phyloP scores from a whole-genome alignment of 345 rosid species.

The Erysimum cheiranthoides region DNA sequence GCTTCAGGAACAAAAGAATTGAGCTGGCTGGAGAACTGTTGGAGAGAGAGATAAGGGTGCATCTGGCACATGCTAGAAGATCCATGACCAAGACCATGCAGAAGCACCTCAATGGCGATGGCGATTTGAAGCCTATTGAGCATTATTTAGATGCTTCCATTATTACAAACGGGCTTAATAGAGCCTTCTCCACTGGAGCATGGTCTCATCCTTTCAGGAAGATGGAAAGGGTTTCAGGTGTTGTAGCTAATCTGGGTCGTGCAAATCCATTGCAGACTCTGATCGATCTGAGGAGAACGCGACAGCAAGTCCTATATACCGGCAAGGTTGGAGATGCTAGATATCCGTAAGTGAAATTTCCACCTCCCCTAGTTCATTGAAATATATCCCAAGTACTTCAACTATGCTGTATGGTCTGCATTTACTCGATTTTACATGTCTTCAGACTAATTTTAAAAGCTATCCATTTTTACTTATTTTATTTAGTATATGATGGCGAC shows the following conservation, averaged over 20 bases:
- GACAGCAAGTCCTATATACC: constrained; percentile 81
- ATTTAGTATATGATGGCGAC: constrained; percentile 11
- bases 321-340: constrained; percentile 99
- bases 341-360: constrained; percentile 78
- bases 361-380: constrained; percentile 2
- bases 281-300: constrained; percentile 81
- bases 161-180: constrained; percentile 79
- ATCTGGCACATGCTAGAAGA: constrained; percentile 71
- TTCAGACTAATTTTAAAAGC: too few relatives aligned
- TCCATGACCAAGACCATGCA: constrained; percentile 77
- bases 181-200: constrained; percentile 99
- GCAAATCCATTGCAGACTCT: constrained; percentile 87
- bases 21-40: constrained; percentile 89
- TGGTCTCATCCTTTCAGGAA: constrained; percentile 89
- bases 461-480: constrained; percentile 3
- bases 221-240: constrained; percentile 92
- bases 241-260: constrained; percentile 84
- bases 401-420: constrained; percentile 19
- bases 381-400: neutral
- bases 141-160: constrained; percentile 90
- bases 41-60: constrained; percentile 83
- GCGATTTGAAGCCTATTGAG: constrained; percentile 62
- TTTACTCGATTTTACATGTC: constrained; percentile 22
- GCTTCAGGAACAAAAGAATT: constrained; percentile 84
- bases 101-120: constrained; percentile 76